Evolutionary conservation across 2,329 filamentous ascomycete species (phyloP), one percentile per base, ranked within the genome.

Genomic region (Fusarium sp.): DNA sequence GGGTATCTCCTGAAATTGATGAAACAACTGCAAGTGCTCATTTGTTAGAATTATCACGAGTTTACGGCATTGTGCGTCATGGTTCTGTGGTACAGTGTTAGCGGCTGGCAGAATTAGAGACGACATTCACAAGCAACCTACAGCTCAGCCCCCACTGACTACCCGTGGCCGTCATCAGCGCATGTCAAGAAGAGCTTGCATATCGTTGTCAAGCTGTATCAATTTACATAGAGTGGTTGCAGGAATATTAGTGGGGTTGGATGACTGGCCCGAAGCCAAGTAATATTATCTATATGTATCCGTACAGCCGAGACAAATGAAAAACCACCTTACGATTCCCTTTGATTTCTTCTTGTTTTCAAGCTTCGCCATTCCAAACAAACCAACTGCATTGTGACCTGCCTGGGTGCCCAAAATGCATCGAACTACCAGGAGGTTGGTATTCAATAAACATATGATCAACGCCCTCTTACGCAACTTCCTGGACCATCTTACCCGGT

Each of bases 401-500:
- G 27, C 25, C 31, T 7, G 18, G 12, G 20, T 39, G 22, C 31
- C 52, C 25, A 14, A 41, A 46, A 29, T 46, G 25, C 33, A 62
- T n/a, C 33, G 12, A n/a, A 14, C 15, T 41, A 25, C 25, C 33
- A 27, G 7, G 41, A 39, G 29, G 29, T 29, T 20, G 14, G n/a
- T 27, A 25, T 44, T 35, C 14, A 20, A 42, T 50, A n/a, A 22
- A 35, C 22, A 20, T 33, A 46, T 18, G 22, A 27, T 18, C 31
- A 15, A 44, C 17, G 20, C 35, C 35, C 50, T 15, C 49, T 55
- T 71, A 88, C 27, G 81, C 80, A 57, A 89, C 86, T 78, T 90
- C 87, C 73, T 89, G 83, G 13, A 89, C 85, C 84, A 89, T 85
- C 80, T 86, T 88, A 15, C 83, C 80, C 22, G 79, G 70, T n/a